Base-by-base conservation (phyloP, 192 early-diverging fungal species). In the Dissophora ornata region DNA sequence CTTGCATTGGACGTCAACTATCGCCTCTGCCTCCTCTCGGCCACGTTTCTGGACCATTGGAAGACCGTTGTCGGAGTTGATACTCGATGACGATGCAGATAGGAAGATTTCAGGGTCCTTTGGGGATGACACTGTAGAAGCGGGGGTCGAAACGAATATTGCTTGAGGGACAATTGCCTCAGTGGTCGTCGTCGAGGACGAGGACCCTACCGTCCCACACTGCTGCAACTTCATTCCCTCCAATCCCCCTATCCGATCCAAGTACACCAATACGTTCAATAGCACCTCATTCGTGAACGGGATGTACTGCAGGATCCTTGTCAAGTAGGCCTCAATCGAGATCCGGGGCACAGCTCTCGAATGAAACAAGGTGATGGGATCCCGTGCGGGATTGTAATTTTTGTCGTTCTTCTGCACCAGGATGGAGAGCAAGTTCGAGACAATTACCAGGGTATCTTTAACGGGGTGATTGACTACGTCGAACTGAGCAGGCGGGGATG, bases 341-440 rank as follows among this genome's bases (percentile, higher is more conserved):
- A 94, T 94, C 5, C 74, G 69, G 6, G 92, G 90, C 16, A 90
- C 80, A 4, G 90, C 78, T 33, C 90, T 82, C 28, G 90, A 87
- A 65, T 94, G 91, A 53, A 94, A 94, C 28, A 86, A 84, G 2
- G 91, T 92, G 22, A 86, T 58, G 2, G 73, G 65, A 33, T 65
- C 73, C 12, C 33, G 32, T 28, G 57, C 8, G 33, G 64, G 53
- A 26, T 71, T 56, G 24, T 74, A 73, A 4, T 52, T 52, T 18
- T 60, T 51, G 56, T 87, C 84, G 57, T 86, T 87, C 38, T 71
- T 71, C 7, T 54, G 60, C 19, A 84, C 64, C 44, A 87, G 65
- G 22, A 57, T 71, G 11, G 82, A 80, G 18, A 87, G 49, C 15
- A 86, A 36, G 19, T 64, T 38, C 11, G 86, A 75, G 24, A 87